A percentile compares a stretch with the other conserved stretches of the same genome.
Evolutionary conservation across 2,329 filamentous ascomycete genomes (phyloP).

Genomic region (Cytospora paraplurivora): DNA sequence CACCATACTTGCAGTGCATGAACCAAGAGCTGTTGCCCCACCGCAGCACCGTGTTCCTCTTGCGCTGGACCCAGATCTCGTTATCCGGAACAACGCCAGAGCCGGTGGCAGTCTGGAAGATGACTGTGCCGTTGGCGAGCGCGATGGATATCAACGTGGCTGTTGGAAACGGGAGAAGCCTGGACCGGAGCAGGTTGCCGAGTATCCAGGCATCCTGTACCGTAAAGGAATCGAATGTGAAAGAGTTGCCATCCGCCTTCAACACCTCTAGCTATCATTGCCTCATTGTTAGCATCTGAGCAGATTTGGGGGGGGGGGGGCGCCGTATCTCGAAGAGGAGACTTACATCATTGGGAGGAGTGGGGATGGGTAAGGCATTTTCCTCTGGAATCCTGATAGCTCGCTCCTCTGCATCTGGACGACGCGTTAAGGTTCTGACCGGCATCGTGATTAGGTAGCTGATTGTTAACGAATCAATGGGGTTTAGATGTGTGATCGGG

Average conservation of each 20-base stretch:
- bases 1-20: conserved; percentile 66
- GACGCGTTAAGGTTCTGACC: conserved; percentile 10
- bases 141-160: conserved; percentile 66
- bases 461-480: not conserved
- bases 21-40: conserved; percentile 73
- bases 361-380: conserved; percentile 24
- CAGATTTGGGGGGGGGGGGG: not conserved
- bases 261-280: conserved; percentile 35
- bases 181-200: conserved; percentile 63
- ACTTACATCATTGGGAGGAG: conserved; percentile 31
- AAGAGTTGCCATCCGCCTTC: conserved; percentile 44
- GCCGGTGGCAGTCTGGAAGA: conserved; percentile 72
- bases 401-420: conserved; percentile 15
- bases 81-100: conserved; percentile 71
- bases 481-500: too few relatives aligned
- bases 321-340: not conserved
- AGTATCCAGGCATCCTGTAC: conserved; percentile 65
- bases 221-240: conserved; percentile 58
- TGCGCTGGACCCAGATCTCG: conserved; percentile 69
- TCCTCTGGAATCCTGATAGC: not conserved
- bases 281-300: conserved; percentile 1
- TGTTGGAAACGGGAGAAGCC: conserved; percentile 56
- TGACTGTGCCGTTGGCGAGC: conserved; percentile 55
- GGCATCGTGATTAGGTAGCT: not conserved
- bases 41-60: conserved; percentile 70